Conservation (phyloP, 2,329 filamentous ascomycete genomes). For the Exophiala sp. region DNA sequence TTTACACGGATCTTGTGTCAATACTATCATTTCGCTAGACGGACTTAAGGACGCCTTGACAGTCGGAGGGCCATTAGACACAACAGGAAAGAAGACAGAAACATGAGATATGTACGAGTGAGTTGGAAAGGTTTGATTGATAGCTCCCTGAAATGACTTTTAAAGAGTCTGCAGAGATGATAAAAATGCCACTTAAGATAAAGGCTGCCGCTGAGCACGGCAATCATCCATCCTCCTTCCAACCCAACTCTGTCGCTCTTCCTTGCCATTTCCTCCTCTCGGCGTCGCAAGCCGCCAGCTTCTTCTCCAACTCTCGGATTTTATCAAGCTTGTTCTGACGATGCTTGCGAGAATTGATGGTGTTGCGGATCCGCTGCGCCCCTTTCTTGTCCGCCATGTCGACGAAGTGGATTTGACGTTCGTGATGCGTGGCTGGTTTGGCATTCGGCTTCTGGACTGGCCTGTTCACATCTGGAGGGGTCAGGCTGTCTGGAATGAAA, state of each 20-base stretch:
- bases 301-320: slow-evolving; percentile 27
- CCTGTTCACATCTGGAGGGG: neutral
- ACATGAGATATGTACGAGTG: too few relatives aligned
- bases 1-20: too few relatives aligned
- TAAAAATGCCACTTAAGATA: neutral
- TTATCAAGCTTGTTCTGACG: slow-evolving; percentile 27
- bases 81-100: too few relatives aligned
- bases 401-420: slow-evolving; percentile 25
- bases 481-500: neutral
- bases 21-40: too few relatives aligned
- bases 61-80: too few relatives aligned
- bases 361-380: slow-evolving; percentile 26
- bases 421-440: neutral
- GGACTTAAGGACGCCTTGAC: too few relatives aligned
- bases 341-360: slow-evolving; percentile 28
- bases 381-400: slow-evolving; percentile 28
- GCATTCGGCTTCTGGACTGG: neutral
- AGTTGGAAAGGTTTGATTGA: too few relatives aligned
- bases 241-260: slow-evolving; percentile 12
- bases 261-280: slow-evolving; percentile 22
- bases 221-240: slow-evolving; percentile 14
- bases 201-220: neutral
- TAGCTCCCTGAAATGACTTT: too few relatives aligned
- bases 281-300: slow-evolving; percentile 19
- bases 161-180: neutral